Evolutionary conservation across 805 yeast genomes (phyloP).

Genomic region (Saccharomycopsis sp.): DNA sequence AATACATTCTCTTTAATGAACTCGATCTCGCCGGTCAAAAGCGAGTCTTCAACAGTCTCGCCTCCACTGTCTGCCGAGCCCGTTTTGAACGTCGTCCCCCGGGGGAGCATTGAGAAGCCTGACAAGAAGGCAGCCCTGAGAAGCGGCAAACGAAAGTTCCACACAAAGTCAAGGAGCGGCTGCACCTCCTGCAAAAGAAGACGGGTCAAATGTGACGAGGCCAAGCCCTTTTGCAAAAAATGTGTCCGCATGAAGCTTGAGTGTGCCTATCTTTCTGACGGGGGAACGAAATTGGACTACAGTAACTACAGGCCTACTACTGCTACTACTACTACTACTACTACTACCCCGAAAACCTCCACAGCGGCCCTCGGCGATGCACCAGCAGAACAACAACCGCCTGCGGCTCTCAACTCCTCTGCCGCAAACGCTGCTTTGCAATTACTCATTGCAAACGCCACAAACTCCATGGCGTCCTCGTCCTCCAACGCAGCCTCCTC

Average conservation of each 20-base stretch:
- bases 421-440: slow-evolving; percentile 17
- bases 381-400: background rate
- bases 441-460: slow-evolving; percentile 17
- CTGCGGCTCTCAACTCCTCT: background rate
- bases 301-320: too few relatives aligned
- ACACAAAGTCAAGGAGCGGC: slow-evolving; percentile 81
- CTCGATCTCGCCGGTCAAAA: too few relatives aligned
- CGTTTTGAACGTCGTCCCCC: too few relatives aligned
- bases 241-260: slow-evolving; percentile 72
- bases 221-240: slow-evolving; percentile 67
- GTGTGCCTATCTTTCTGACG: slow-evolving; percentile 69
- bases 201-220: slow-evolving; percentile 89
- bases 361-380: background rate
- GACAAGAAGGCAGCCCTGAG: too few relatives aligned
- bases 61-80: too few relatives aligned
- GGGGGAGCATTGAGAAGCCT: too few relatives aligned
- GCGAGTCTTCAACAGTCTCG: slow-evolving; percentile 5
- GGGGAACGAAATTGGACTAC: too few relatives aligned
- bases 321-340: too few relatives aligned
- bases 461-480: slow-evolving; percentile 7
- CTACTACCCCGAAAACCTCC: too few relatives aligned
- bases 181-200: slow-evolving; percentile 84
- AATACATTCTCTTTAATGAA: too few relatives aligned
- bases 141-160: slow-evolving; percentile 74
- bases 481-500: slow-evolving; percentile 1